Percentiles rank a stretch among this genome's conserved stretches.
Evolutionary conservation across 148 eudicot genomes (phyloP).

Genomic region (Tetragonia tetragonoides): DNA sequence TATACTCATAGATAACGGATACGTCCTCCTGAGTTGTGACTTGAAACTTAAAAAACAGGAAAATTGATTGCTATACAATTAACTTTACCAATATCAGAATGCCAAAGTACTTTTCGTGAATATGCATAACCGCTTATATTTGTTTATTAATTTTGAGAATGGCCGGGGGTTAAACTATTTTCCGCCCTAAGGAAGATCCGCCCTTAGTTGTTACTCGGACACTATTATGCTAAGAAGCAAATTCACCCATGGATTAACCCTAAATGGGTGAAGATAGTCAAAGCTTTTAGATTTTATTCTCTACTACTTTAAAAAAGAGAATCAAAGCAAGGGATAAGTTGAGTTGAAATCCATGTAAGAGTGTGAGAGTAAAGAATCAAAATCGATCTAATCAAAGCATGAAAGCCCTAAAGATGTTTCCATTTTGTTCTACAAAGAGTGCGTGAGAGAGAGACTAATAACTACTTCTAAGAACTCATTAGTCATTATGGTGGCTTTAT

Average conservation of each 20-base stretch:
- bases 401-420: constrained; percentile 27
- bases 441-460: neutral
- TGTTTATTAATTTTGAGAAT: neutral
- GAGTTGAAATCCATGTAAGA: constrained; percentile 29
- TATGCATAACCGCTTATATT: too few species aligned
- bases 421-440: neutral
- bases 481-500: constrained; percentile 29
- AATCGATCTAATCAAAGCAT: constrained; percentile 20
- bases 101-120: too few species aligned
- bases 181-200: too few species aligned
- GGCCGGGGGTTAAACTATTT: too few species aligned
- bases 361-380: neutral
- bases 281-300: too few species aligned
- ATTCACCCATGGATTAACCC: too few species aligned
- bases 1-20: too few species aligned
- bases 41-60: too few species aligned
- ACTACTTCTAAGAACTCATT: constrained; percentile 20
- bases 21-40: too few species aligned
- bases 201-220: neutral
- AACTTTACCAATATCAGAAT: neutral
- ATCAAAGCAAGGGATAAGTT: neutral
- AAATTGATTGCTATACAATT: too few species aligned
- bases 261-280: too few species aligned
- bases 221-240: neutral
- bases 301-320: neutral